Evolutionary conservation across 208 protist genomes (phyloP).

Genomic region (Leishmania tarentolae): DNA sequence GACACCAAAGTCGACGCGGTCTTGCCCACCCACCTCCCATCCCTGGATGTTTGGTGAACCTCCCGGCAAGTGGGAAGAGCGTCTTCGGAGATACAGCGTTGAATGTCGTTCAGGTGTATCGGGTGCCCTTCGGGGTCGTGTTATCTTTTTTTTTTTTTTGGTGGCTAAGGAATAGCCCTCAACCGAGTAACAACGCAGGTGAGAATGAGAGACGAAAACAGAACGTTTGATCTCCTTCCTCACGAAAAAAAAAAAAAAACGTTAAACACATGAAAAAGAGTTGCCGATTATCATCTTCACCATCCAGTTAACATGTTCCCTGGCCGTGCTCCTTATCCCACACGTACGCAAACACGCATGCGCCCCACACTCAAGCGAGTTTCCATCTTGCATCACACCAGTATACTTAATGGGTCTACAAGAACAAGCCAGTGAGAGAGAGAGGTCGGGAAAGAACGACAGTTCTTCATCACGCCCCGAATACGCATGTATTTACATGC

Average conservation of each 20-base stretch:
- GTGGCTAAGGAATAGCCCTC: no score
- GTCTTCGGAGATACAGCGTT: no score
- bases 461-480: not conserved
- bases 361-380: not conserved
- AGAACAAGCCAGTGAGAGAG: not conserved
- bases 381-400: not conserved
- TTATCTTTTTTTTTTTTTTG: no score
- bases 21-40: no score
- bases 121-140: no score
- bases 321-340: not conserved
- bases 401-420: not conserved
- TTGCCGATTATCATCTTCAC: not conserved
- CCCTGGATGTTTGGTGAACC: no score
- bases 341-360: not conserved
- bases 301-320: not conserved
- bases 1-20: no score
- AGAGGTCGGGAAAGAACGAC: not conserved
- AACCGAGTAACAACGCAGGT: no score
- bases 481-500: not conserved
- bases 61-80: no score
- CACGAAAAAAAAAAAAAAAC: not conserved
- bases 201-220: not conserved
- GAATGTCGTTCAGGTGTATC: no score
- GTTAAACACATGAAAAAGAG: not conserved
- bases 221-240: not conserved